phyloP scores from a whole-genome alignment of 306 rosid species.

The Sophora flavescens region DNA sequence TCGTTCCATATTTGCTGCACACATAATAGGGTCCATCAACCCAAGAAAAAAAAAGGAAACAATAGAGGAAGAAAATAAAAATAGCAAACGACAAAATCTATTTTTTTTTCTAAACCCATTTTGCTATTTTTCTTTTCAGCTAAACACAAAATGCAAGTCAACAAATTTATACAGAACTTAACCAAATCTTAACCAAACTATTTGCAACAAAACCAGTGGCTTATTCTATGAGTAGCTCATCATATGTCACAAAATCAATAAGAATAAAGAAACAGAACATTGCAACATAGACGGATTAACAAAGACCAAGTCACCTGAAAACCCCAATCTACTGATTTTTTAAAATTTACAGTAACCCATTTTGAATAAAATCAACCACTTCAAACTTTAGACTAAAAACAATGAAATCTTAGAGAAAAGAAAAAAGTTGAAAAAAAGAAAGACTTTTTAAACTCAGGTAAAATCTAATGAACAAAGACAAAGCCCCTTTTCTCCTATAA shows the following conservation, averaged over 20 bases:
- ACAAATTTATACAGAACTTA: slow-evolving; percentile 22
- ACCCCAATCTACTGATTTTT: slow-evolving; percentile 8
- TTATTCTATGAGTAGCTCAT: slow-evolving; percentile 15
- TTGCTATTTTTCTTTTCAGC: background rate
- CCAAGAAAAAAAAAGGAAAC: slow-evolving; percentile 1
- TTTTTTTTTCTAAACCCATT: background rate
- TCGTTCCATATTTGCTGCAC: slow-evolving; percentile 95
- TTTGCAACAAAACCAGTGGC: slow-evolving; percentile 21
- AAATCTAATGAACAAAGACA: slow-evolving; percentile 30
- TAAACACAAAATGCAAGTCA: slow-evolving; percentile 28
- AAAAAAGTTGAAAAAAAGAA: slow-evolving; percentile 8
- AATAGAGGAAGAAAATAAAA: slow-evolving; percentile 2
- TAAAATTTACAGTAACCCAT: slow-evolving; percentile 22
- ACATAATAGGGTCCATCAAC: slow-evolving; percentile 35
- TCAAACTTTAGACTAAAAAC: background rate
- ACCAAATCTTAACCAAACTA: slow-evolving; percentile 7
- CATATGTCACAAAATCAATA: background rate
- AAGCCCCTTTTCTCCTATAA: slow-evolving; percentile 17
- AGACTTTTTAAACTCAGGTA: slow-evolving; percentile 41
- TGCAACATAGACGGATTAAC: background rate
- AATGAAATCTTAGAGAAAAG: background rate
- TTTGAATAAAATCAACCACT: slow-evolving; percentile 14
- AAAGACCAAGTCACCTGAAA: slow-evolving; percentile 38
- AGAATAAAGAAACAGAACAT: slow-evolving; percentile 17
- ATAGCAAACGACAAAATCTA: background rate